Base-by-base conservation (phyloP, 768 basidiomycete genomes). In the Gelatoporia subvermispora region DNA sequence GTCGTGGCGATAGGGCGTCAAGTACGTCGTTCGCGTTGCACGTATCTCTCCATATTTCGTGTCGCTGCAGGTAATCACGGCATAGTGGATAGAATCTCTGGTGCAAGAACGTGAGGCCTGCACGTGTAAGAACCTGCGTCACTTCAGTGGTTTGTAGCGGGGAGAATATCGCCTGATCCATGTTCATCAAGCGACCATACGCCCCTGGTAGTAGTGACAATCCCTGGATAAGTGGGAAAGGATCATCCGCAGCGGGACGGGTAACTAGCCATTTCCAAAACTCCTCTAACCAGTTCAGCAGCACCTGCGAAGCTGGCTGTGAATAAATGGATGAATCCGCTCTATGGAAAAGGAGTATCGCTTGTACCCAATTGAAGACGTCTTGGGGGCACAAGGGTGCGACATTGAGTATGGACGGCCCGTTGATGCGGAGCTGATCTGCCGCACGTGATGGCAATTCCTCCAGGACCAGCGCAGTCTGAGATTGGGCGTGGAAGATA, bases 191-290 rank as follows among this genome's bases (percentile, higher is more conserved):
- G 7, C 50, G 49, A 4, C 66, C 65, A 5, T 54, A 49, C 15
- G 54, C 56, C 0, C 69, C 66, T 1, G 74, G 74, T 5, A 75
- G 56, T 10, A 74, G 52, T 24, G 54, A 61, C 1, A 67, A 45
- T 1, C 55, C 25, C 2, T 47, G 34, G 28, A 71, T 56, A 11
- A 48, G 51, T 0, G 54, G 43, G 34, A 66, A 64, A 0, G 72
- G 47, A 7, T 54, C 45, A 2, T 54, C 49, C 16, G 51, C 54
- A 11, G 41, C 48, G 0, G 42, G 16, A 60, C 65, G 73, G 0
- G 35, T 48, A 4, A 50, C 56, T 39, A 72, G 43, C 76, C 75
- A 78, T 2, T 44, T 36, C 77, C 76, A 79, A 50, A 77, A 77
- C 1, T 46, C 42, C 1, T 63, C 56, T n/a, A 76, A 47, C 71